Evolutionary conservation across 2,329 filamentous ascomycete species (phyloP), one percentile per base, ranked within the genome.

Genomic region (Cytospora chrysosperma): DNA sequence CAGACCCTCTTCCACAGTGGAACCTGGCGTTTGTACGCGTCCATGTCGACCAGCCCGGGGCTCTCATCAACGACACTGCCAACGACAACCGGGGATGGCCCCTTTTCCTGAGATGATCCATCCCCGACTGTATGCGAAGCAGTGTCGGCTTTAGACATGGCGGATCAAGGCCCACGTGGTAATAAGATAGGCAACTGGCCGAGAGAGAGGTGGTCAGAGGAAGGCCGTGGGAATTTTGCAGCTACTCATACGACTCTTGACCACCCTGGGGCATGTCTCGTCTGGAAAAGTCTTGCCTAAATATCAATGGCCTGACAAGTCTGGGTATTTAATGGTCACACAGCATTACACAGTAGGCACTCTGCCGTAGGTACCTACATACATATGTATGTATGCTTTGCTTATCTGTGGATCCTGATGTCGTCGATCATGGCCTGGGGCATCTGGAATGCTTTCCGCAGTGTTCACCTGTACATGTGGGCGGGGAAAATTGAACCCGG

Each of bases 1-100:
- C 77, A 78, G 5, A 80, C 66, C 4, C 77, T 74, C 65, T 78
- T 79, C 79, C 79, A 81, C 5, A 71, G 64, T 1, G 79, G 79
- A 1, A 70, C 68, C 10, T 68, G 62, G 19, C 63, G 57, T 28
- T 62, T 63, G 60, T 74, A 74, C 19, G 65, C 66, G 1, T 69
- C 69, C 72, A 79, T 76, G 59, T 79, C 74, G 56, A 80, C 69
- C 15, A 34, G 7, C 1, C 26, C 51, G 2, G 58, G 37, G 19
- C 55, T 19, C 21, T 7, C 58, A 12, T 27, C n/a, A 6, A 43
- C 21, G 15, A 7, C 13, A 15, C 34, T 49, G 13, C 30, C 21
- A 17, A 55, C 37, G n/a, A 49, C 37, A 7, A 47, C 58, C 7
- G 47, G 51, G n/a, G 58, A 61, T 3, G 58, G 34, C 21, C 8